phyloP scores from a whole-genome alignment of 805 yeast species.

The Wickerhamiella azymoides region DNA sequence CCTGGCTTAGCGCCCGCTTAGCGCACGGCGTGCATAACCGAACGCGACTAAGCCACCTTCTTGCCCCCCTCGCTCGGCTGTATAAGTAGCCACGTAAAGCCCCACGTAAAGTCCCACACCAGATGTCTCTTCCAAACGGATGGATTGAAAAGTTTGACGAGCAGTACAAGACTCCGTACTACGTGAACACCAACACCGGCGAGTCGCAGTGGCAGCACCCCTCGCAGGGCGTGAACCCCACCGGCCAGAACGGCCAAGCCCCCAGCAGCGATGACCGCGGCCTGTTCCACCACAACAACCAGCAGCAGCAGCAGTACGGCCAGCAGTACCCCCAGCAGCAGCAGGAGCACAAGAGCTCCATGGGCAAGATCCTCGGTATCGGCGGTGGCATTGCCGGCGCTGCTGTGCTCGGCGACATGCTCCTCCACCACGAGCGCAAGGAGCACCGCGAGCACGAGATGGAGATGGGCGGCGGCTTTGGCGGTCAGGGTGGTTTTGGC shows the following conservation, averaged over 20 bases:
- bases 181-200: conserved; percentile 55
- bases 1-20: too few species aligned
- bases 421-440: neutral
- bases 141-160: conserved; percentile 28
- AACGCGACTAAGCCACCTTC: too few species aligned
- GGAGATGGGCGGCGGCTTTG: neutral
- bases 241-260: conserved; percentile 10
- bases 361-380: conserved; percentile 25
- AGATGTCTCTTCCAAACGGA: conserved; percentile 18
- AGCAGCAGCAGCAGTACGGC: conserved; percentile 10
- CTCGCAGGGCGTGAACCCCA: conserved; percentile 9
- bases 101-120: too few species aligned
- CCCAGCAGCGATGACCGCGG: conserved; percentile 1
- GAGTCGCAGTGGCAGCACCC: conserved; percentile 90
- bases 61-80: too few species aligned
- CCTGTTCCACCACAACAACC: conserved; percentile 21
- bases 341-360: conserved; percentile 25
- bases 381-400: conserved; percentile 22
- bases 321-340: conserved; percentile 10
- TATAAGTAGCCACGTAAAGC: neutral
- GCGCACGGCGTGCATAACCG: too few species aligned
- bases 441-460: neutral
- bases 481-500: neutral
- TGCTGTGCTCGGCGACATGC: conserved; percentile 16
- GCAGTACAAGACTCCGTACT: conserved; percentile 56